Conservation (phyloP, 2,329 filamentous ascomycete genomes). For the Zelopaecilomyces penicillatus region DNA sequence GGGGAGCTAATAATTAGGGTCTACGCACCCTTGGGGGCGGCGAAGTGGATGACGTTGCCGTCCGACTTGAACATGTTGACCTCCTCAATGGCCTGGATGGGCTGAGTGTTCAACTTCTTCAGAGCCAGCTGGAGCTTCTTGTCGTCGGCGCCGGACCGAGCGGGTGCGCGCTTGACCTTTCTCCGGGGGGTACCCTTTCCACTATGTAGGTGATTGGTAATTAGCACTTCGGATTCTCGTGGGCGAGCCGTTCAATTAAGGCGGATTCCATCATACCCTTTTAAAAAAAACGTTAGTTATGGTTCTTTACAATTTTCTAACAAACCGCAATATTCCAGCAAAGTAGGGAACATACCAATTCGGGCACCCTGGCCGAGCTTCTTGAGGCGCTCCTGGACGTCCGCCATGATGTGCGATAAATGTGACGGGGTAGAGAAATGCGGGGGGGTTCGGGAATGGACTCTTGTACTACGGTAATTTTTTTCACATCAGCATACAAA, state of each 20-base stretch:
- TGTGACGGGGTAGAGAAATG: constrained; percentile 19
- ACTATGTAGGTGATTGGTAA: constrained; percentile 31
- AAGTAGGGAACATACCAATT: constrained; percentile 53
- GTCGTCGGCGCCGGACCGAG: constrained; percentile 88
- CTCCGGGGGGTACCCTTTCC: constrained; percentile 97
- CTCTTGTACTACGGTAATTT: background rate
- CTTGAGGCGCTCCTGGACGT: constrained; percentile 52
- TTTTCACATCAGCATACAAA: constrained; percentile 9
- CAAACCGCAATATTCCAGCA: no score
- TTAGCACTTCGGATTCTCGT: no score
- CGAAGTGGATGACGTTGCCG: constrained; percentile 99
- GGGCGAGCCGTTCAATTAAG: no score
- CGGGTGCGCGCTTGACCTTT: constrained; percentile 97
- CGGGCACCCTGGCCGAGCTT: constrained; percentile 45
- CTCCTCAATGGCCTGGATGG: constrained; percentile 98
- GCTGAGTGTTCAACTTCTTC: constrained; percentile 99
- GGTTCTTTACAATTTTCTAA: no score
- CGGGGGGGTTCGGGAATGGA: constrained; percentile 7
- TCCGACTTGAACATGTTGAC: constrained; percentile 99
- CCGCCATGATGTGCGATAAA: constrained; percentile 38
- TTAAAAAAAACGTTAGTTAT: no score
- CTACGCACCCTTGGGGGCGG: constrained; percentile 84
- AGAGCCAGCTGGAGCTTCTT: constrained; percentile 97
- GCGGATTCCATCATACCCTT: constrained; percentile 26
- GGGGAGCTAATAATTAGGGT: background rate